Evolutionary conservation across 192 early-diverging fungal genomes (phyloP).

Genomic region (Oehlia diaphana): DNA sequence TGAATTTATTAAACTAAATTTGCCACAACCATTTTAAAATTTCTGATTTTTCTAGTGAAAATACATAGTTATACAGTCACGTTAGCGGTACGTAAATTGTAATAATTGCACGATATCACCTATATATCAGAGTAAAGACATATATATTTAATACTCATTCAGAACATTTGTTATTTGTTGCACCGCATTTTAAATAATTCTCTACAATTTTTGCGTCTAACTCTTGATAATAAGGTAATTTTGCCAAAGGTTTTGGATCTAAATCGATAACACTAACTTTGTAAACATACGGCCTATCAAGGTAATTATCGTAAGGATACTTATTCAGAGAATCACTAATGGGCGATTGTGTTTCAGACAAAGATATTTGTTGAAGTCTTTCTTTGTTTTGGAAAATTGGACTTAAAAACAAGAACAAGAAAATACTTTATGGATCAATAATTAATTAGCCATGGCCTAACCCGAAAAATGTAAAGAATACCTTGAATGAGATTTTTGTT

Average conservation of each 20-base stretch:
- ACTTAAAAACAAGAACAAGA: background rate
- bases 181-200: constrained; percentile 9
- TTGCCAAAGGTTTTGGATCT: constrained; percentile 57
- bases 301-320: background rate
- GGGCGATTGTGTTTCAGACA: background rate
- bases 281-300: constrained; percentile 34
- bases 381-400: background rate
- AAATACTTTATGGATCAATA: background rate
- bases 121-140: background rate
- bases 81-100: too few relatives aligned
- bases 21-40: too few relatives aligned
- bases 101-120: too few relatives aligned
- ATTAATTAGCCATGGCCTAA: background rate
- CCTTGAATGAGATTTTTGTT: background rate
- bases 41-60: too few relatives aligned
- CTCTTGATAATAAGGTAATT: constrained; percentile 22
- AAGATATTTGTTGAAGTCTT: background rate
- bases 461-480: background rate
- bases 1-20: too few relatives aligned
- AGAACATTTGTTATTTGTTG: background rate
- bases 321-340: background rate
- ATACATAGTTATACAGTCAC: background rate
- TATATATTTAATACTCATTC: background rate
- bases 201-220: constrained; percentile 21
- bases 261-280: constrained; percentile 66